These are phyloP conservation scores for Neostapfia colusana DNA, from an alignment of 176 grass and related monocot species.

Conservation along the genomic window DNA sequence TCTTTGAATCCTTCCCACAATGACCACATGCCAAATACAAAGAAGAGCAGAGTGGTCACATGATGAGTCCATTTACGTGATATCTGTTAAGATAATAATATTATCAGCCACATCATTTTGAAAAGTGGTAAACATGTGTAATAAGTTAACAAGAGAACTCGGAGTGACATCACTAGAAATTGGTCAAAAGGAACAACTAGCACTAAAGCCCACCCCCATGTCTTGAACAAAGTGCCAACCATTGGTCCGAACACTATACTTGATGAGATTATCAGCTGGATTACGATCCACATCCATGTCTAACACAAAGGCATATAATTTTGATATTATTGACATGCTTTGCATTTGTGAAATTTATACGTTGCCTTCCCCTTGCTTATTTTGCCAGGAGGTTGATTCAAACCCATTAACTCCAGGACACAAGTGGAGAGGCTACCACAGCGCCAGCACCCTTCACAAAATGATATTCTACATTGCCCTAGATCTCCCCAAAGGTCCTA, in stretches of 20 bases:
- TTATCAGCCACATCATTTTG: slow-evolving; percentile 20
- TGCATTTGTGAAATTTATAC: background rate
- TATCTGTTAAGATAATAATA: slow-evolving; percentile 63
- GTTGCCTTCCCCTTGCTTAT: too few relatives aligned
- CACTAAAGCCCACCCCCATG: background rate
- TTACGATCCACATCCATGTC: background rate
- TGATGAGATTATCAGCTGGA: background rate
- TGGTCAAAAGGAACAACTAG: background rate
- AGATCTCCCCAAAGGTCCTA: background rate
- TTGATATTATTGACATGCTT: background rate
- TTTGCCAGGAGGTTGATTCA: too few relatives aligned
- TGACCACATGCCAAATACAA: slow-evolving; percentile 92
- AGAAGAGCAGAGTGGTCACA: slow-evolving; percentile 86
- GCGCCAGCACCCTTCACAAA: background rate
- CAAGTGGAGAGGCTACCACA: too few relatives aligned
- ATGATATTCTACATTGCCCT: background rate
- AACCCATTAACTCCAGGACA: too few relatives aligned
- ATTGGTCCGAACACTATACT: background rate
- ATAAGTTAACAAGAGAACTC: background rate
- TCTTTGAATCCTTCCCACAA: slow-evolving; percentile 95
- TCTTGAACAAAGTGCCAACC: background rate
- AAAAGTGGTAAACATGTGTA: background rate
- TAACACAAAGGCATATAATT: background rate
- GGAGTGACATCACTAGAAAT: background rate
- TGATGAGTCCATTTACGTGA: slow-evolving; percentile 96